A percentile compares a stretch with the other conserved stretches of the same genome.
Evolutionary conservation across 441 rosid species (phyloP).

Genomic region (California macrophylla): DNA sequence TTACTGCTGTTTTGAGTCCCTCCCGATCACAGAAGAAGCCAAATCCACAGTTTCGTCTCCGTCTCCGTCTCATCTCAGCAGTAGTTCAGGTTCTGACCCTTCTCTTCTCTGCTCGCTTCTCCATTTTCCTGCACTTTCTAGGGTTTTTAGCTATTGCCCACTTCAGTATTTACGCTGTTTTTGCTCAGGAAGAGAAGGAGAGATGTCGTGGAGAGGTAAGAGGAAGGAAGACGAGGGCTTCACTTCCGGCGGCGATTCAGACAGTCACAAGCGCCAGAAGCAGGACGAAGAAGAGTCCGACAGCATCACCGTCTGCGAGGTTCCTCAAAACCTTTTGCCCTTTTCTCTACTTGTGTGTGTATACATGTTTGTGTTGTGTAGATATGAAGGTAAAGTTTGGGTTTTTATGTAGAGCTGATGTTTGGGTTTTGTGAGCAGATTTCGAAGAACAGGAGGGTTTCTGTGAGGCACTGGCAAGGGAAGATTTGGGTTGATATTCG

Average conservation of each 20-base stretch:
- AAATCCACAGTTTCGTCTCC: not conserved
- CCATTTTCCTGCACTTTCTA: not conserved
- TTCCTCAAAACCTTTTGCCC: too few relatives aligned
- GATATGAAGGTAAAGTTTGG: not conserved
- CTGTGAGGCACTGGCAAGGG: constrained; percentile 82
- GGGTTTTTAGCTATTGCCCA: not conserved
- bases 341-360: not conserved
- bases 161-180: not conserved
- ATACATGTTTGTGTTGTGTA: not conserved
- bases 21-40: not conserved
- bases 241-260: constrained; percentile 4
- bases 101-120: not conserved
- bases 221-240: constrained; percentile 4
- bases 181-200: not conserved
- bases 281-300: constrained; percentile 1
- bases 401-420: constrained; percentile 7
- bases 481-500: constrained; percentile 75
- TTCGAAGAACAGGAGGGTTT: constrained; percentile 72
- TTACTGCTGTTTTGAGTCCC: not conserved
- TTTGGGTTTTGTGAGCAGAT: constrained; percentile 31
- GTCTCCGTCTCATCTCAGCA: not conserved
- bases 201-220: constrained; percentile 8
- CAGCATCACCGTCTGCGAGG: constrained; percentile 3
- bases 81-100: not conserved
- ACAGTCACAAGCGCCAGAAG: not conserved